Evolutionary conservation across 78 protist species (phyloP).

Genomic region (Pigoraptor vietnamica): DNA sequence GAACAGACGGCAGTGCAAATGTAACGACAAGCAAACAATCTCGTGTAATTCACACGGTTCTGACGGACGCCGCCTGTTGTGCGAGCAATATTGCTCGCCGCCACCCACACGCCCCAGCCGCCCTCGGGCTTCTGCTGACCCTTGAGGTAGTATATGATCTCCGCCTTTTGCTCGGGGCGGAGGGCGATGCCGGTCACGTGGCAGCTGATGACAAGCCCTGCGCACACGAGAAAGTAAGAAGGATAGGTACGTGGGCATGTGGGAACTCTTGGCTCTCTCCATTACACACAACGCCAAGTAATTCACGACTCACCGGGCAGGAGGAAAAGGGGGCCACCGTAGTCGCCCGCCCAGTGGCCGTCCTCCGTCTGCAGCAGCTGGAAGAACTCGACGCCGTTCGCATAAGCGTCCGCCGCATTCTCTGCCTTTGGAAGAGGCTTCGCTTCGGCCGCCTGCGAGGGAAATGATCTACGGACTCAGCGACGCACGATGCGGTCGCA

Average conservation of each 20-base stretch:
- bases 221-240: neutral
- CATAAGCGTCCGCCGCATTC: neutral
- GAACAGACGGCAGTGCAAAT: too few species aligned
- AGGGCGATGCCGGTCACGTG: constrained; percentile 50
- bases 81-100: neutral
- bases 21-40: neutral
- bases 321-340: constrained; percentile 90
- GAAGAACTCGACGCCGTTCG: neutral
- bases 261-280: too few species aligned
- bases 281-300: too few species aligned
- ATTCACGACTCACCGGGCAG: constrained; percentile 91
- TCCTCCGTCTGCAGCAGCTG: neutral
- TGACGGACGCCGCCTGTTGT: too few species aligned
- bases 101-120: constrained; percentile 76
- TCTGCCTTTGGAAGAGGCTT: neutral
- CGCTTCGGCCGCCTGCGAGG: neutral
- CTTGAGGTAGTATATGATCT: constrained; percentile 66
- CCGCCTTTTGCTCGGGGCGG: constrained; percentile 28
- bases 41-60: too few species aligned
- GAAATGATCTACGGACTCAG: neutral
- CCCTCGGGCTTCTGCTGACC: constrained; percentile 72
- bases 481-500: neutral
- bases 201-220: constrained; percentile 38
- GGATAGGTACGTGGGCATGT: too few species aligned
- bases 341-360: constrained; percentile 93